Evolutionary conservation across 306 rosid species (phyloP), one percentile per base, ranked within the genome.

Genomic region (Cicer judaicum): DNA sequence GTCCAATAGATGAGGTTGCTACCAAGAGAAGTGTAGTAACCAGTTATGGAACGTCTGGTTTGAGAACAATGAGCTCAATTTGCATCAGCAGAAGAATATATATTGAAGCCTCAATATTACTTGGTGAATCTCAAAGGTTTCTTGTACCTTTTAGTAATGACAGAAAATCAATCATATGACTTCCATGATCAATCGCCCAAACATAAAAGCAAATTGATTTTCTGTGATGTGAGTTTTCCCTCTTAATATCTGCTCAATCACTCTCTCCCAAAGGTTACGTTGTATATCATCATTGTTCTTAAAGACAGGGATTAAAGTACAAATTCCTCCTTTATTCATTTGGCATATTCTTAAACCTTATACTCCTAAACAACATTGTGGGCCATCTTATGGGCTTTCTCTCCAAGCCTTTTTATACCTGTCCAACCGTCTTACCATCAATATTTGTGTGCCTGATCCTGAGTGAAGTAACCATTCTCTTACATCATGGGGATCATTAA

Each of bases 401-500:
- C 65, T 13, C 18, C 21, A 36, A 34, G 29, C 36, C 38, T 18
- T 55, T 55, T 29, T 8, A 18, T 18, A 3, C 34, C 2, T 54
- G 15, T 61, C 67, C 46, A 36, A 36, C 44, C 67, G 2, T 39
- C 48, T 63, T 60, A 34, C 65, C 42, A 11, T 13, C 38, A 61
- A 38, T 46, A 61, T 13, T 36, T 36, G 21, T 36, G 66, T n/a
- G 24, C 21, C 21, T 61, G 21, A 46, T 36, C 21, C 19, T n/a
- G 47, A 38, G 14, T 41, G 46, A 40, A 14, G 69, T 64, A 16
- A 64, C 15, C 49, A 52, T 16, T 52, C 59, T 14, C 16, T 52
- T 52, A 9, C 59, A 40, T 64, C 69, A 64, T 15, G 69, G 14
- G 69, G 12, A 41, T 16, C 50, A 64, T 64, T 41, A 2, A 41